Evolutionary conservation across 495 filamentous ascomycete species (phyloP).

Genomic region (Echria macrotheca): DNA sequence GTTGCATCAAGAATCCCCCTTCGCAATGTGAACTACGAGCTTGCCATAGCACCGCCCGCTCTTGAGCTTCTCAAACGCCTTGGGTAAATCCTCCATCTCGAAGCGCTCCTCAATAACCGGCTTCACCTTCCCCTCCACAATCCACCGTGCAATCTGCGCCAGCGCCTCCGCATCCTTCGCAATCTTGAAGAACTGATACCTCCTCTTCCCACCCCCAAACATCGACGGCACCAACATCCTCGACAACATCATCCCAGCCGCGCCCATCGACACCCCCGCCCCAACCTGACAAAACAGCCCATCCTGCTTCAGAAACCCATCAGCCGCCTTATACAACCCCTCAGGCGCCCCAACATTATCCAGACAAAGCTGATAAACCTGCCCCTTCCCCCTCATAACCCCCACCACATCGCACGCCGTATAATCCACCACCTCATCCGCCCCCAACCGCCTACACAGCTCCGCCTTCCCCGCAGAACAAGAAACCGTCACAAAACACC

Average conservation of each 20-base stretch:
- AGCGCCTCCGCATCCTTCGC: conserved; percentile 36
- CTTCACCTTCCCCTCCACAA: conserved; percentile 54
- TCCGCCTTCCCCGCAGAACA: conserved; percentile 57
- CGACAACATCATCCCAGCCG: conserved; percentile 19
- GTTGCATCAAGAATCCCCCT: not conserved
- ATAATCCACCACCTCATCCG: conserved; percentile 68
- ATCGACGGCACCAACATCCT: conserved; percentile 46
- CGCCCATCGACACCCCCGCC: conserved; percentile 12
- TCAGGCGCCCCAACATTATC: conserved; percentile 55
- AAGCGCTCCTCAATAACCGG: conserved; percentile 52
- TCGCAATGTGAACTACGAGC: conserved; percentile 53
- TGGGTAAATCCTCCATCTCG: conserved; percentile 49
- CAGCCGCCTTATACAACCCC: conserved; percentile 49
- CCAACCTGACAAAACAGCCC: conserved; percentile 58
- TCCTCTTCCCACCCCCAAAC: conserved; percentile 61
- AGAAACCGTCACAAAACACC: conserved; percentile 55
- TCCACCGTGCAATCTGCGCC: conserved; percentile 24
- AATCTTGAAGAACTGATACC: conserved; percentile 40
- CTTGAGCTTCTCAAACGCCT: conserved; percentile 54
- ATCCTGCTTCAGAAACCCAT: conserved; percentile 49
- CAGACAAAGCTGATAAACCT: conserved; percentile 51
- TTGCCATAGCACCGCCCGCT: conserved; percentile 56
- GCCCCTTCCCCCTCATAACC: conserved; percentile 43
- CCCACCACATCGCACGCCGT: conserved; percentile 46
- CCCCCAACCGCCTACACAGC: conserved; percentile 54